Evolutionary conservation across 2,329 filamentous ascomycete species (phyloP).

Genomic region (Pseudopyricularia javanii): DNA sequence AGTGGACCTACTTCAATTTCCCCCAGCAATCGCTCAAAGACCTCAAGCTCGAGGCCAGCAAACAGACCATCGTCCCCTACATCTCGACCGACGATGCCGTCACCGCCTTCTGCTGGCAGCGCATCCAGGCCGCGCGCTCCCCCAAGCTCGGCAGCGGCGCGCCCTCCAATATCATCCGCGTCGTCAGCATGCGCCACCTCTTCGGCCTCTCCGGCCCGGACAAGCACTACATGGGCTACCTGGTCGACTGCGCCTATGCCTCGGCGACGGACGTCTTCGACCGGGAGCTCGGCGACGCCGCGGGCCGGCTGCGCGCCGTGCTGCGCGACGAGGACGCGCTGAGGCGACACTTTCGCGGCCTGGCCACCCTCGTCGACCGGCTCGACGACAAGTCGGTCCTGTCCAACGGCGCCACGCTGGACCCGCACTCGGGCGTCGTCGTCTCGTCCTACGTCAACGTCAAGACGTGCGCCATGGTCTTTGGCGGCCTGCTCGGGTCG

Average conservation of each 20-base stretch:
- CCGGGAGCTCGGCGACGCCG: slow-evolving; percentile 11
- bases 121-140: slow-evolving; percentile 25
- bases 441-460: slow-evolving; percentile 42
- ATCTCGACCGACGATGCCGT: slow-evolving; percentile 43
- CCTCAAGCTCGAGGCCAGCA: slow-evolving; percentile 26
- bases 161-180: slow-evolving; percentile 17
- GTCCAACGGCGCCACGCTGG: slow-evolving; percentile 20
- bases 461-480: slow-evolving; percentile 29
- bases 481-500: slow-evolving; percentile 29
- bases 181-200: slow-evolving; percentile 31
- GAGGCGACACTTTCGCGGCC: slow-evolving; percentile 18
- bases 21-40: slow-evolving; percentile 17
- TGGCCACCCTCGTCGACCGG: slow-evolving; percentile 24
- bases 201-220: slow-evolving; percentile 32
- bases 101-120: slow-evolving; percentile 38
- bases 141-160: slow-evolving; percentile 14
- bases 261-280: slow-evolving; percentile 10
- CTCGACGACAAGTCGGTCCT: slow-evolving; percentile 20
- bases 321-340: slow-evolving; percentile 10
- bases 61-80: slow-evolving; percentile 13
- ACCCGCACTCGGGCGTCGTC: slow-evolving; percentile 28
- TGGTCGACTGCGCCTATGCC: background rate
- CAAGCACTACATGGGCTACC: slow-evolving; percentile 31
- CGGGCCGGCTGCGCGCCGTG: slow-evolving; percentile 23
- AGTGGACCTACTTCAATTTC: slow-evolving; percentile 35